phyloP scores from a whole-genome alignment of 2,329 filamentous ascomycete genomes.

The Fusarium avenaceum region DNA sequence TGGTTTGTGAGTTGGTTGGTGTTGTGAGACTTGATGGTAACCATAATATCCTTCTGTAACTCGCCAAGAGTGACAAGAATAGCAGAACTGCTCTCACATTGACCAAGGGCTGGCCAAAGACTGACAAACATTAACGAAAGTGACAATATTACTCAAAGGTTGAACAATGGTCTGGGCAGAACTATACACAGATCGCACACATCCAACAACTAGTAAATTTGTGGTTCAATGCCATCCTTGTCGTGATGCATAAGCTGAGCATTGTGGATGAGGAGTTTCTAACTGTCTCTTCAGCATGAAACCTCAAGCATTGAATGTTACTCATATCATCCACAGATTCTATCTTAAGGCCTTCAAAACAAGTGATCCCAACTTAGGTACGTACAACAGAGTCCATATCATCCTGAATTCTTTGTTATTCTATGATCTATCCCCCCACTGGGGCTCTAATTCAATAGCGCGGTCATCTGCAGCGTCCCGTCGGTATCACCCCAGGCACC shows the following conservation, averaged over 20 bases:
- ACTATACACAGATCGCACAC: too few relatives aligned
- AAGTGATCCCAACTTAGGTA: neutral
- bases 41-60: slow-evolving; percentile 6
- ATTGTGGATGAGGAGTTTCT: slow-evolving; percentile 35
- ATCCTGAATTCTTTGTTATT: neutral
- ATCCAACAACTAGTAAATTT: neutral
- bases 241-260: slow-evolving; percentile 11
- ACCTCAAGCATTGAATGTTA: slow-evolving; percentile 12
- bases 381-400: slow-evolving; percentile 2
- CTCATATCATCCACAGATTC: slow-evolving; percentile 3
- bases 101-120: too few relatives aligned
- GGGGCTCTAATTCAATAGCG: neutral
- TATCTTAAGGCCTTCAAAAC: neutral
- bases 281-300: slow-evolving; percentile 22
- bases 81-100: too few relatives aligned
- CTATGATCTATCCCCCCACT: slow-evolving; percentile 1
- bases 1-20: neutral
- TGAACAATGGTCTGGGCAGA: too few relatives aligned
- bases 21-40: slow-evolving; percentile 3
- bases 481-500: slow-evolving; percentile 36
- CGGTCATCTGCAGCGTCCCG: slow-evolving; percentile 21
- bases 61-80: slow-evolving; percentile 1
- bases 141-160: too few relatives aligned
- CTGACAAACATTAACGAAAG: too few relatives aligned
- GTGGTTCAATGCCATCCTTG: slow-evolving; percentile 17